Conservation (phyloP, 169 alveolate species). For the Babesia bovis region DNA sequence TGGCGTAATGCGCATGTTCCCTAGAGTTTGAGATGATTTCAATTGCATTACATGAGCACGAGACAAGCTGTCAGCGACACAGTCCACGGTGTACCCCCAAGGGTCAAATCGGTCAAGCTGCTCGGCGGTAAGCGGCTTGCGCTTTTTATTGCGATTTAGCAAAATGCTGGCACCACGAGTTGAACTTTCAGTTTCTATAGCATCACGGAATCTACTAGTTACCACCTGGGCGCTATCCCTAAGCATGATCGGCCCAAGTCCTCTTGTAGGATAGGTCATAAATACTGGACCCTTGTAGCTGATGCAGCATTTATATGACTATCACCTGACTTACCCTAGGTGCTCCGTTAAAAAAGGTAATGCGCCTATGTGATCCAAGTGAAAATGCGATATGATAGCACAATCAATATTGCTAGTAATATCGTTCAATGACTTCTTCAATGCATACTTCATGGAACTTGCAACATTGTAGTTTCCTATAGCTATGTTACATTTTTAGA, state of each 20-base stretch:
- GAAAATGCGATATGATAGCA: constrained; percentile 96
- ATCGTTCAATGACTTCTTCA: constrained; percentile 80
- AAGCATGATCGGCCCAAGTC: constrained; percentile 93
- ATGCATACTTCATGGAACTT: constrained; percentile 51
- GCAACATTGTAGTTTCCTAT: constrained; percentile 21
- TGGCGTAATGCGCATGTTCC: constrained; percentile 90
- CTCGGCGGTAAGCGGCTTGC: constrained; percentile 66
- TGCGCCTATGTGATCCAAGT: constrained; percentile 98
- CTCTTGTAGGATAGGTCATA: constrained; percentile 96
- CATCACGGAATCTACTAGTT: constrained; percentile 66
- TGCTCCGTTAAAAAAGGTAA: constrained; percentile 95
- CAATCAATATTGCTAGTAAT: constrained; percentile 89
- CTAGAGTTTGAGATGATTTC: constrained; percentile 84
- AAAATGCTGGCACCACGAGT: constrained; percentile 57
- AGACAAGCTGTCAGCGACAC: constrained; percentile 83
- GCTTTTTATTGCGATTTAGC: constrained; percentile 48
- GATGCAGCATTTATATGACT: too few species aligned
- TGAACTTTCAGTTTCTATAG: constrained; percentile 11
- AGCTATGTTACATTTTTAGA: background rate
- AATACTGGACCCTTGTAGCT: constrained; percentile 89
- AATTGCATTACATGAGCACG: constrained; percentile 88
- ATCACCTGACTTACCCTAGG: constrained; percentile 78
- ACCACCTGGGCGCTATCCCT: constrained; percentile 93
- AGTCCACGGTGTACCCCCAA: constrained; percentile 83
- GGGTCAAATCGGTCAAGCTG: constrained; percentile 65